These are phyloP conservation scores for Pilobolus umbonatus DNA, from an alignment of 192 early-diverging fungal genomes.

Conservation along the genomic window DNA sequence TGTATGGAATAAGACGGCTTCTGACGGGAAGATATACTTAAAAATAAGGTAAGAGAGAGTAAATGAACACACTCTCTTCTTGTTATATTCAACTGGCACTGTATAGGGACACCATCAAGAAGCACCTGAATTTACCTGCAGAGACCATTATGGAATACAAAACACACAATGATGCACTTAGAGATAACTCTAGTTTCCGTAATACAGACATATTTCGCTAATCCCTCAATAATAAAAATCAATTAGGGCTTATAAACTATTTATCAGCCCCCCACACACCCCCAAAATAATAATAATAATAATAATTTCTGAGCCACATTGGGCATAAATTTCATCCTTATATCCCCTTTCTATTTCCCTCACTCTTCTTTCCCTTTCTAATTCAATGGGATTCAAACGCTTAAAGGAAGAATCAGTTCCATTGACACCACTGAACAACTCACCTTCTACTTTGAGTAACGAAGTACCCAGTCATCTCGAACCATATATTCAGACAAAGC, in stretches of 20 bases:
- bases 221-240: conserved; percentile 9
- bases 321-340: too few relatives aligned
- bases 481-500: conserved; percentile 53
- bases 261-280: background rate
- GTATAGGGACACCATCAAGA: conserved; percentile 80
- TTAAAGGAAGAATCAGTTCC: conserved; percentile 10
- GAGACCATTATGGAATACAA: conserved; percentile 95
- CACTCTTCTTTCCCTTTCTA: too few relatives aligned
- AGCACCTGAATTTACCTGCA: conserved; percentile 75
- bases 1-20: conserved; percentile 88
- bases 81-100: background rate
- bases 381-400: too few relatives aligned
- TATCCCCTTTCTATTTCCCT: too few relatives aligned
- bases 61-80: background rate
- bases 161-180: conserved; percentile 83
- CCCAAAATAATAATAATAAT: background rate
- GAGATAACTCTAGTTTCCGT: conserved; percentile 83
- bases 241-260: background rate
- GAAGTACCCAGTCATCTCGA: conserved; percentile 50
- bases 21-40: conserved; percentile 75
- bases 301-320: too few relatives aligned
- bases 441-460: too few relatives aligned
- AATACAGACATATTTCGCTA: conserved; percentile 73
- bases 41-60: conserved; percentile 62
- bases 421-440: background rate